Conservation (phyloP, 2,329 filamentous ascomycete species). For the Diaporthe ampelina region DNA sequence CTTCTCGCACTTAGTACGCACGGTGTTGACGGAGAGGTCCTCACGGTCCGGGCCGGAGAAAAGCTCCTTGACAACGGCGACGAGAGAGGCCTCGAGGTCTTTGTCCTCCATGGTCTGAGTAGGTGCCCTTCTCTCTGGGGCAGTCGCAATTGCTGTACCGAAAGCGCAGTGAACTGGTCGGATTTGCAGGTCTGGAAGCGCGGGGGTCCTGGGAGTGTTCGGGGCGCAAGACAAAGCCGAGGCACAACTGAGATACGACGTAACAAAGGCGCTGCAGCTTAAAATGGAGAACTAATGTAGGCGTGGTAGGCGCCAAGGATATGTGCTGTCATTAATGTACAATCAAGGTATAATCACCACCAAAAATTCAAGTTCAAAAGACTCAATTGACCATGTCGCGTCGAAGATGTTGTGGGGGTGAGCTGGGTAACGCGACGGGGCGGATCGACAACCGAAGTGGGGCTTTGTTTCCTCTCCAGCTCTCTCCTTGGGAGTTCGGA, state of each 20-base stretch:
- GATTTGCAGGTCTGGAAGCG: neutral
- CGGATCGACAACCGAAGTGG: conserved; percentile 3
- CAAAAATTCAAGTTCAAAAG: neutral
- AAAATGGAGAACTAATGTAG: neutral
- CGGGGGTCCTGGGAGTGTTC: neutral
- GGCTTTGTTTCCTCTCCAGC: conserved; percentile 24
- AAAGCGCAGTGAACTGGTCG: neutral
- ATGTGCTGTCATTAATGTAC: neutral
- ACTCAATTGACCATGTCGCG: conserved; percentile 26
- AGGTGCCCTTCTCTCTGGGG: neutral
- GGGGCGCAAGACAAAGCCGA: conserved; percentile 14
- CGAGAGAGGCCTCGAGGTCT: conserved; percentile 61
- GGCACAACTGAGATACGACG: neutral
- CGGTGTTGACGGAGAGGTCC: conserved; percentile 68
- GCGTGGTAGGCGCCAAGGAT: neutral
- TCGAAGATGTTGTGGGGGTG: conserved; percentile 23
- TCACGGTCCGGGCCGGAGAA: conserved; percentile 59
- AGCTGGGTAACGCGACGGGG: conserved; percentile 21
- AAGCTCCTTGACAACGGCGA: conserved; percentile 60
- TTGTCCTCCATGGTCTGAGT: conserved; percentile 41
- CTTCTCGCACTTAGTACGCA: conserved; percentile 67
- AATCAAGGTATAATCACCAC: neutral
- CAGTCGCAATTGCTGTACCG: neutral
- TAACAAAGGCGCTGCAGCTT: neutral
- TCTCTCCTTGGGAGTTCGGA: neutral